Evolutionary conservation across 352 stramenopile species (phyloP).

Genomic region (Phytophthora aleatoria): DNA sequence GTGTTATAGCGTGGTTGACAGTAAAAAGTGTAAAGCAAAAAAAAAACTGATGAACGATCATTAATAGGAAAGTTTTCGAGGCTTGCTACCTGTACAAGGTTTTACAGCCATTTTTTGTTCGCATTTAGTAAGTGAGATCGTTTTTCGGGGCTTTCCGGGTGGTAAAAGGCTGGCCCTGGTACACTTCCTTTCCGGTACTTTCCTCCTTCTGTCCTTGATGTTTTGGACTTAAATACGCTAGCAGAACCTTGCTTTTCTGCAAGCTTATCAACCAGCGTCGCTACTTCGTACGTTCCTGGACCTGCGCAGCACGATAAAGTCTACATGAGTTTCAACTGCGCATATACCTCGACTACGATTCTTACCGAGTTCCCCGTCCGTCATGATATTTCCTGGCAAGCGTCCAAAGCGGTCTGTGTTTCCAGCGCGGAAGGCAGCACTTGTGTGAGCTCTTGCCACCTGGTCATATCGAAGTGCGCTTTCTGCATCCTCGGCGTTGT

Average conservation of each 20-base stretch:
- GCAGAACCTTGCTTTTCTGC: slow-evolving; percentile 29
- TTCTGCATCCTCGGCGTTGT: slow-evolving; percentile 72
- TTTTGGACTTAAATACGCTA: slow-evolving; percentile 50
- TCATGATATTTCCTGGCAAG: slow-evolving; percentile 35
- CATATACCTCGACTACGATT: background rate
- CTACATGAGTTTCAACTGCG: slow-evolving; percentile 3
- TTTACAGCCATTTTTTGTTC: slow-evolving; percentile 83
- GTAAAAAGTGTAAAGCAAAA: too few relatives aligned
- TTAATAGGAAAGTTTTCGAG: too few relatives aligned
- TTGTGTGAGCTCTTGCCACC: slow-evolving; percentile 62
- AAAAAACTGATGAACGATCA: too few relatives aligned
- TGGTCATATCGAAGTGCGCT: slow-evolving; percentile 67
- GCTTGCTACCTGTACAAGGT: background rate
- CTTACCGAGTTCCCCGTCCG: slow-evolving; percentile 59
- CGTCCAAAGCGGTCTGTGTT: slow-evolving; percentile 63
- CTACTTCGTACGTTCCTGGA: slow-evolving; percentile 58
- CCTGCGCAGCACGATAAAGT: slow-evolving; percentile 29
- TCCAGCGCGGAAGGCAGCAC: slow-evolving; percentile 64
- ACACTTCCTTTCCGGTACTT: slow-evolving; percentile 25
- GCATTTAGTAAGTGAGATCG: slow-evolving; percentile 74
- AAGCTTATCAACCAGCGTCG: slow-evolving; percentile 30
- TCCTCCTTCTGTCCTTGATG: slow-evolving; percentile 32
- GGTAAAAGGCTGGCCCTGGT: slow-evolving; percentile 71
- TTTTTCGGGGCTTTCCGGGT: slow-evolving; percentile 58
- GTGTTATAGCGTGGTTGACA: too few relatives aligned